A percentile compares a stretch with the other conserved stretches of the same genome.
These are phyloP conservation scores for Dactylellina parvicollis DNA, from an alignment of 2,329 filamentous ascomycete genomes.

Conservation along the genomic window DNA sequence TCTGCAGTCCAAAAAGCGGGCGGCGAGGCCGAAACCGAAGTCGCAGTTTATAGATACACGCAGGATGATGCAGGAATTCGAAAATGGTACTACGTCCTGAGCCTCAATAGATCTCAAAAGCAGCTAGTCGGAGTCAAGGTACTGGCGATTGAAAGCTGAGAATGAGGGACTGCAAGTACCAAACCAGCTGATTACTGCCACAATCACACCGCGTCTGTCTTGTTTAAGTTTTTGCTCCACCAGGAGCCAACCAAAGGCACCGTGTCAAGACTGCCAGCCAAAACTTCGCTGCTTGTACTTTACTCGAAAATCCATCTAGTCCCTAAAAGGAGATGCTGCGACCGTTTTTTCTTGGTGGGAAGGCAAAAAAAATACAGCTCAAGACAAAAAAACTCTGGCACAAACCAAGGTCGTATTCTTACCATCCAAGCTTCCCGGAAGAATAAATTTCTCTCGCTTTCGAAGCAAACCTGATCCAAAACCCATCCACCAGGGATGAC, in stretches of 20 bases:
- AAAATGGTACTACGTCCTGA: constrained; percentile 82
- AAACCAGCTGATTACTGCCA: constrained; percentile 13
- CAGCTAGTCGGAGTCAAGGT: constrained; percentile 81
- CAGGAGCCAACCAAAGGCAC: constrained; percentile 33
- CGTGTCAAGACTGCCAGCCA: too few relatives aligned
- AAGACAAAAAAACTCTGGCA: constrained; percentile 14
- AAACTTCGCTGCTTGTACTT: constrained; percentile 33
- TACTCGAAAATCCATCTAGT: constrained; percentile 32
- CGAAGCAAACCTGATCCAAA: constrained; percentile 32
- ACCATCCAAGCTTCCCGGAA: constrained; percentile 11
- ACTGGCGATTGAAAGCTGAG: constrained; percentile 76
- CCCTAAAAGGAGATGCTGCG: constrained; percentile 57
- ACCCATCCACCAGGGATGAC: constrained; percentile 23
- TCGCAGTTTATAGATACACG: constrained; percentile 49
- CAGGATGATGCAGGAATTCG: constrained; percentile 28
- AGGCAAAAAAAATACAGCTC: constrained; percentile 15
- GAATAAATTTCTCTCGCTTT: constrained; percentile 7
- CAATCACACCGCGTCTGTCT: constrained; percentile 14
- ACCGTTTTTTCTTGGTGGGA: constrained; percentile 16
- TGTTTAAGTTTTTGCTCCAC: neutral
- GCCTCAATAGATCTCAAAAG: constrained; percentile 68
- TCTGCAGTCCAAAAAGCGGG: constrained; percentile 65
- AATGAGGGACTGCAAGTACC: neutral
- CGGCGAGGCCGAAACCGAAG: constrained; percentile 36
- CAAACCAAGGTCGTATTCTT: constrained; percentile 16